Percentiles rank a stretch among this genome's conserved stretches.
These are phyloP conservation scores for Fusarium falciforme DNA, from an alignment of 2,329 filamentous ascomycete species.

Conservation along the genomic window DNA sequence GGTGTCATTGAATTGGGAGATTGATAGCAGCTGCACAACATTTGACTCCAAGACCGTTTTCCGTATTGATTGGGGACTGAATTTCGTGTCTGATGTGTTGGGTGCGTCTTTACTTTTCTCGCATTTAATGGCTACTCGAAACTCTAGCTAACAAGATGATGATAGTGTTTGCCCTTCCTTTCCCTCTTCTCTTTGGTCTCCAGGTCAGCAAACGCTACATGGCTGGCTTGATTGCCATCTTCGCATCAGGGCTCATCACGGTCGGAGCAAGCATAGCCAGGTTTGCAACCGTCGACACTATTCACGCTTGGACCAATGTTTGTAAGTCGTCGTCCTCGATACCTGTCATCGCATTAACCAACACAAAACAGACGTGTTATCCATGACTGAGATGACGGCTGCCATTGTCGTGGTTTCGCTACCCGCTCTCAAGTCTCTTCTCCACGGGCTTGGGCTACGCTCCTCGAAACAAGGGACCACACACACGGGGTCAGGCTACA, in stretches of 20 bases:
- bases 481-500: slow-evolving; percentile 28
- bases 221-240: slow-evolving; percentile 26
- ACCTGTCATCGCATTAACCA: neutral
- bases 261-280: slow-evolving; percentile 30
- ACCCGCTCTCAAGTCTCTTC: slow-evolving; percentile 35
- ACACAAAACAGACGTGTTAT: slow-evolving; percentile 21
- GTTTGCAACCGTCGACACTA: slow-evolving; percentile 35
- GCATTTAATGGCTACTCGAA: neutral
- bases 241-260: slow-evolving; percentile 34
- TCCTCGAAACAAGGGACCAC: slow-evolving; percentile 28
- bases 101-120: neutral
- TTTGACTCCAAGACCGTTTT: slow-evolving; percentile 44
- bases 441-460: slow-evolving; percentile 22
- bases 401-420: slow-evolving; percentile 36
- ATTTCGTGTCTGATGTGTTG: slow-evolving; percentile 35
- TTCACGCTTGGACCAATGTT: slow-evolving; percentile 41
- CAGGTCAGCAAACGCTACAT: slow-evolving; percentile 30
- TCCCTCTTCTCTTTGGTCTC: slow-evolving; percentile 29
- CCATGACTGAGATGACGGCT: slow-evolving; percentile 34
- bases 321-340: slow-evolving; percentile 27
- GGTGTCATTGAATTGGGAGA: slow-evolving; percentile 44
- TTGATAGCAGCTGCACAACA: slow-evolving; percentile 37
- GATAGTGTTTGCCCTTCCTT: slow-evolving; percentile 31
- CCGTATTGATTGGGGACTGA: slow-evolving; percentile 46
- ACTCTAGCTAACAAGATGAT: neutral